Conservation (phyloP, 768 basidiomycete genomes). For the Russula dissimulans region DNA sequence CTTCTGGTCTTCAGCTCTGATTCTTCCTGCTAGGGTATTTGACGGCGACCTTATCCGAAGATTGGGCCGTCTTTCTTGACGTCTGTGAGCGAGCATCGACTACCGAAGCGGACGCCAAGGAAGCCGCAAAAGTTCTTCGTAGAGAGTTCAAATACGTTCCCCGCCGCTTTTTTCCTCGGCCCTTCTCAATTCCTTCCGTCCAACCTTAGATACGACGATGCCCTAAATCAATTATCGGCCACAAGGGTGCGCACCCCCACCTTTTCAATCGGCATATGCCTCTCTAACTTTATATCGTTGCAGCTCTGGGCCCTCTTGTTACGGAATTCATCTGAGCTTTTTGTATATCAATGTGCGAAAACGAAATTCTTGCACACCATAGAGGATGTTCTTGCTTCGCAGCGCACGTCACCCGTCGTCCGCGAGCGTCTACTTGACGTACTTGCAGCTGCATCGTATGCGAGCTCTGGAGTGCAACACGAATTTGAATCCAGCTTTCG, state of each 20-base stretch:
- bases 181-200: neutral
- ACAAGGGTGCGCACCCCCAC: slow-evolving; percentile 10
- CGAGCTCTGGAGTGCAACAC: slow-evolving; percentile 35
- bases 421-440: slow-evolving; percentile 74
- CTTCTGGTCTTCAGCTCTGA: neutral
- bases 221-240: slow-evolving; percentile 18
- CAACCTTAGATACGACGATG: slow-evolving; percentile 15
- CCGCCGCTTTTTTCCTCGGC: neutral
- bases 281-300: neutral
- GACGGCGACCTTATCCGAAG: slow-evolving; percentile 70
- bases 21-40: slow-evolving; percentile 46
- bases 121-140: slow-evolving; percentile 72
- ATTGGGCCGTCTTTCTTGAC: slow-evolving; percentile 74
- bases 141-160: slow-evolving; percentile 71
- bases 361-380: slow-evolving; percentile 74
- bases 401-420: slow-evolving; percentile 69
- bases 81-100: slow-evolving; percentile 77
- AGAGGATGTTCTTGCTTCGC: slow-evolving; percentile 60
- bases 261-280: neutral
- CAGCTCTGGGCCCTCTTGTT: slow-evolving; percentile 90
- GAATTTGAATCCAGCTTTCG: slow-evolving; percentile 44
- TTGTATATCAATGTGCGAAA: slow-evolving; percentile 58
- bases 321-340: slow-evolving; percentile 64
- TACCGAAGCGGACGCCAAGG: slow-evolving; percentile 66
- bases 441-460: slow-evolving; percentile 71